Evolutionary conservation across 768 basidiomycete genomes (phyloP).

Genomic region (Podaxis sp.): DNA sequence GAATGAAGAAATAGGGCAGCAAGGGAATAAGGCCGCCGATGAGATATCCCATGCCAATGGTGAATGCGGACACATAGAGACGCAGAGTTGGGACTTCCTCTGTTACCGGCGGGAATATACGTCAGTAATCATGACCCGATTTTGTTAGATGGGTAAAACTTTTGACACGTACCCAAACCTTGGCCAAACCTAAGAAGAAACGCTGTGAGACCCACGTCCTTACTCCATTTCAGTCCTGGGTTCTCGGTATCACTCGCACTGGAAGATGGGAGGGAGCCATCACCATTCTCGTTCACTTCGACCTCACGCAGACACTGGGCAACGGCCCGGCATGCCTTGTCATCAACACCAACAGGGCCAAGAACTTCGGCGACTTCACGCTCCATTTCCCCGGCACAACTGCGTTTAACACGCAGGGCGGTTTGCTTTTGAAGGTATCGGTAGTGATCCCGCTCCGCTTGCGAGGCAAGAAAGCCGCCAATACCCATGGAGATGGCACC

Average conservation of each 20-base stretch:
- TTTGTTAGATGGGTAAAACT: neutral
- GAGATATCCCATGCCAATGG: conserved; percentile 94
- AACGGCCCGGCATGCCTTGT: conserved; percentile 74
- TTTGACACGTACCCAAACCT: conserved; percentile 63
- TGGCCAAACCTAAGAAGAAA: conserved; percentile 97
- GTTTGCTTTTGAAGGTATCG: conserved; percentile 78
- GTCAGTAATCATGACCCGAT: neutral
- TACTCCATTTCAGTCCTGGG: conserved; percentile 61
- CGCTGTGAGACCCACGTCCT: conserved; percentile 83
- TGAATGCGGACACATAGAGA: conserved; percentile 88
- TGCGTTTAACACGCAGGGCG: conserved; percentile 77
- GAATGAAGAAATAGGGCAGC: conserved; percentile 88
- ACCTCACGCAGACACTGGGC: conserved; percentile 71
- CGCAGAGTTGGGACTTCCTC: conserved; percentile 88
- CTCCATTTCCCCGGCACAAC: conserved; percentile 95
- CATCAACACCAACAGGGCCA: conserved; percentile 87
- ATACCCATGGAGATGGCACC: conserved; percentile 99
- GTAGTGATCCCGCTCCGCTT: conserved; percentile 95
- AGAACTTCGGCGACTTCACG: conserved; percentile 89
- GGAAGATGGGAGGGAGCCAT: conserved; percentile 19
- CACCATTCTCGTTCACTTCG: conserved; percentile 45
- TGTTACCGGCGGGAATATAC: conserved; percentile 23
- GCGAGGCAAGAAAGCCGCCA: conserved; percentile 95
- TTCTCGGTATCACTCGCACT: conserved; percentile 53
- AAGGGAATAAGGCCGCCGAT: conserved; percentile 93